These are phyloP conservation scores for Polychaeton citri DNA, from an alignment of 2,329 filamentous ascomycete species.

Conservation along the genomic window DNA sequence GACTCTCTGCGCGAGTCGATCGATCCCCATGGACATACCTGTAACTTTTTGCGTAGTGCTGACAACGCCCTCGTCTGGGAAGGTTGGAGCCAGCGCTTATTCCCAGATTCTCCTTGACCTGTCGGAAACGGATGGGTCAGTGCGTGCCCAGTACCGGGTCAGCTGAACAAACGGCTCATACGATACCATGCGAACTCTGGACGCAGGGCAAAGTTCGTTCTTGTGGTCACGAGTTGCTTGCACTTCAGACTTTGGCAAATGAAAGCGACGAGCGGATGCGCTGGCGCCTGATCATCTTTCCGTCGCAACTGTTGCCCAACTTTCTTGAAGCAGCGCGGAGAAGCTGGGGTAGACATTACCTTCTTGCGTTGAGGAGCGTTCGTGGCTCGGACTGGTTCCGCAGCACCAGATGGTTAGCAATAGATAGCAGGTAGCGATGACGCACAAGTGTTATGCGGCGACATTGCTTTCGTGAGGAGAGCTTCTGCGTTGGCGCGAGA, in stretches of 20 bases:
- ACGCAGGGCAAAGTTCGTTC: no score
- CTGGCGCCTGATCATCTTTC: no score
- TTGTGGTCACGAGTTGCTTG: no score
- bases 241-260: no score
- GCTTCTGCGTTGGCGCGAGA: neutral
- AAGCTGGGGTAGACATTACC: conserved; percentile 4
- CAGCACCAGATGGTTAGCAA: neutral
- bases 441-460: no score
- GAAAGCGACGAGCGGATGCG: no score
- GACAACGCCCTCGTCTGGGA: conserved; percentile 39
- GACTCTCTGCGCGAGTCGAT: no score
- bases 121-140: neutral
- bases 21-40: no score
- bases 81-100: conserved; percentile 42
- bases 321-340: no score
- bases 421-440: neutral
- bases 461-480: no score
- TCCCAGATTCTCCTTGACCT: conserved; percentile 39
- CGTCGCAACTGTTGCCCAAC: no score
- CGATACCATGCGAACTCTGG: no score
- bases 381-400: conserved; percentile 13
- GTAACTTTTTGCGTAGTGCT: conserved; percentile 41
- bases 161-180: neutral
- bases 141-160: neutral
- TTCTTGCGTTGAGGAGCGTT: conserved; percentile 17